Evolutionary conservation across 352 stramenopile species (phyloP).

Genomic region (Blastocystis sp.): DNA sequence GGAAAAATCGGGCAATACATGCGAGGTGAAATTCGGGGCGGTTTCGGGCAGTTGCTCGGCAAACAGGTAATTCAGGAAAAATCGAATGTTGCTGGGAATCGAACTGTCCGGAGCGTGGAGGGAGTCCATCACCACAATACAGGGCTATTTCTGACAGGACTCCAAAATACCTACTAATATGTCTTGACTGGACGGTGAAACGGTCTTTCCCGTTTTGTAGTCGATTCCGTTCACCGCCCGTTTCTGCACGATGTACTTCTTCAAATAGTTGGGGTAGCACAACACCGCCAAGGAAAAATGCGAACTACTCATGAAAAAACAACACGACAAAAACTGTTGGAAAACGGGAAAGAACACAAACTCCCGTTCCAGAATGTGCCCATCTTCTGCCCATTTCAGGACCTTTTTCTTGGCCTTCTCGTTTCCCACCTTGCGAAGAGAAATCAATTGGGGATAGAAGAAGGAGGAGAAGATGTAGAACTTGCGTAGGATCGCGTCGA

Average conservation of each 20-base stretch:
- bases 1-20: background rate
- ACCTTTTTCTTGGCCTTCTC: background rate
- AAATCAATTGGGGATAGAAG: slow-evolving; percentile 40
- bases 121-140: slow-evolving; percentile 15
- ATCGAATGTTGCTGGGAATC: background rate
- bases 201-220: slow-evolving; percentile 1
- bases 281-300: slow-evolving; percentile 16
- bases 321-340: background rate
- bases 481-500: background rate
- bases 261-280: slow-evolving; percentile 14
- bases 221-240: slow-evolving; percentile 2
- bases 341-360: slow-evolving; percentile 28
- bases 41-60: background rate
- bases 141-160: background rate
- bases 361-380: slow-evolving; percentile 18
- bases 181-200: background rate
- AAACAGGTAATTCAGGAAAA: slow-evolving; percentile 6
- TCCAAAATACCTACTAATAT: background rate
- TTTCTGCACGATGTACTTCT: slow-evolving; percentile 18
- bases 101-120: background rate
- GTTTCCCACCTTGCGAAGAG: background rate
- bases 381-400: slow-evolving; percentile 13
- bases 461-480: slow-evolving; percentile 26
- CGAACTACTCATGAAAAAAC: background rate
- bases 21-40: background rate